Conservation (phyloP, 2,329 filamentous ascomycete genomes). For the Coniochaeta ligniaria region DNA sequence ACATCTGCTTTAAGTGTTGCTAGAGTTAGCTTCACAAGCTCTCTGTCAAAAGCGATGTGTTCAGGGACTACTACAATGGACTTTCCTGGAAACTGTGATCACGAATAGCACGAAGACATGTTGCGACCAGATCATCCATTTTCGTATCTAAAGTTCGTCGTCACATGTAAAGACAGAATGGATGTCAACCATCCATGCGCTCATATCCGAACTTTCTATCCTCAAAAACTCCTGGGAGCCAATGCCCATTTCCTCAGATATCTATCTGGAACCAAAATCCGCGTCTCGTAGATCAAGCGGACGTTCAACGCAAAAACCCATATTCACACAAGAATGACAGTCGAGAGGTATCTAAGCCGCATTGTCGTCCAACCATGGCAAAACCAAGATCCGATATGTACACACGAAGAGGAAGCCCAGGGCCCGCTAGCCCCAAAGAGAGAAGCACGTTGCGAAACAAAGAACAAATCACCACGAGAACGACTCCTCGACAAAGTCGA, state of each 20-base stretch:
- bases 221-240: background rate
- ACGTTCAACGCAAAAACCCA: background rate
- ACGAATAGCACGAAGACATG: background rate
- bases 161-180: background rate
- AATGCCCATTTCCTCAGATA: background rate
- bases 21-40: background rate
- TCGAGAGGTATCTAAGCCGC: background rate
- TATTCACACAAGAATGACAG: constrained; percentile 2
- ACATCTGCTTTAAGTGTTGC: background rate
- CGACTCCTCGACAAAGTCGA: constrained; percentile 75
- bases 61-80: background rate
- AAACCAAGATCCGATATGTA: background rate
- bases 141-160: background rate
- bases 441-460: background rate
- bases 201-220: background rate
- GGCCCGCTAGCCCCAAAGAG: background rate
- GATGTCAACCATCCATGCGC: background rate
- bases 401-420: background rate
- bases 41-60: background rate
- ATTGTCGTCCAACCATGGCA: background rate
- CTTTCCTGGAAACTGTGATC: background rate
- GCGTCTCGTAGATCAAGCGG: background rate
- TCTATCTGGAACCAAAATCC: background rate
- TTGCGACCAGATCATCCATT: background rate
- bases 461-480: constrained; percentile 49